phyloP scores from a whole-genome alignment of 176 grass and related monocot species.

The Musa beccarii region DNA sequence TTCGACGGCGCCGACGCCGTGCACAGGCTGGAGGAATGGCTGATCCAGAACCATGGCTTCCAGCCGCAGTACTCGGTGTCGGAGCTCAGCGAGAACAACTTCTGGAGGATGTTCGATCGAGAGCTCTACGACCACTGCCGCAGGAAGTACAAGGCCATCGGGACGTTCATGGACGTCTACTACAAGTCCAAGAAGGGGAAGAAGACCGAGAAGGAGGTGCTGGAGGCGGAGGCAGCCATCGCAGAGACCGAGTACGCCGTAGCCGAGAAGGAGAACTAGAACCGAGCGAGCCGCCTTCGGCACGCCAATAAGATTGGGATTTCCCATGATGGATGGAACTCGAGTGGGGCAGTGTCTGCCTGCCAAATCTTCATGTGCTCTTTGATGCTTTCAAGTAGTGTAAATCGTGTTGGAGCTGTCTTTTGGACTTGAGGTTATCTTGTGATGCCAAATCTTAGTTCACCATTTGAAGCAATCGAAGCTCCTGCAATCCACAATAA shows the following conservation, averaged over 20 bases:
- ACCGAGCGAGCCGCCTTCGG: background rate
- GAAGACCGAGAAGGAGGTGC: slow-evolving; percentile 97
- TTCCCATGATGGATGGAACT: too few species aligned
- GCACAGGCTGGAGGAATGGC: slow-evolving; percentile 60
- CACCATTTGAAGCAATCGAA: too few species aligned
- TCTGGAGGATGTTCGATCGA: slow-evolving; percentile 90
- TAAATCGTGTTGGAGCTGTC: too few species aligned
- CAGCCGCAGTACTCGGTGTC: slow-evolving; percentile 82
- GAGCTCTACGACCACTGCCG: slow-evolving; percentile 75
- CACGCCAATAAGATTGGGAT: too few species aligned
- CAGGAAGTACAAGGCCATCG: slow-evolving; percentile 50
- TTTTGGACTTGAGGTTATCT: too few species aligned
- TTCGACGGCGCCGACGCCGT: slow-evolving; percentile 54
- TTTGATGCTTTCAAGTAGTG: too few species aligned
- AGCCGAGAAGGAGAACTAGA: background rate
- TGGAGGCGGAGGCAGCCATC: slow-evolving; percentile 81
- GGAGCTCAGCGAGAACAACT: slow-evolving; percentile 81
- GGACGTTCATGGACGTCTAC: slow-evolving; percentile 91
- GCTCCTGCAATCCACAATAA: too few species aligned
- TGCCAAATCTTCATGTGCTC: too few species aligned
- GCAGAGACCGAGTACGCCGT: slow-evolving; percentile 53
- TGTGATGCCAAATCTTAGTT: too few species aligned
- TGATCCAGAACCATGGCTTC: slow-evolving; percentile 86
- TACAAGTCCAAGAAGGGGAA: slow-evolving; percentile 92
- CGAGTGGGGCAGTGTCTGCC: too few species aligned